Evolutionary conservation across 78 protist species (phyloP), one percentile per base, ranked within the genome.

Genomic region (Pigoraptor vietnamica): DNA sequence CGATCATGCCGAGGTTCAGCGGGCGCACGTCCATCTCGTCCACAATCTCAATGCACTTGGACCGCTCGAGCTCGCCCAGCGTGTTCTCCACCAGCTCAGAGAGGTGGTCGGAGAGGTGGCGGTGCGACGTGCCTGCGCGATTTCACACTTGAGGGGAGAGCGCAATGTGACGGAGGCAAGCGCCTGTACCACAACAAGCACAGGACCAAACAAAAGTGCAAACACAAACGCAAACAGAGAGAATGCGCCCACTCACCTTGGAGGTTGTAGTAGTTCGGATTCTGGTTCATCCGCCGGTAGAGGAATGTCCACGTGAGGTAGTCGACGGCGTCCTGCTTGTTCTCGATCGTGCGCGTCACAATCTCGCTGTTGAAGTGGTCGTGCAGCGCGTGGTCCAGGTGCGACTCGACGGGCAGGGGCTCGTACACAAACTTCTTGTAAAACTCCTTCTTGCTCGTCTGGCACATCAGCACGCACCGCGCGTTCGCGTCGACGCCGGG

Each of bases 401-500:
- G 97, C 23, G 97, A 93, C 94, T 99, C 99, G 81, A 99, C 97
- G 1, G 99, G 99, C 35, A 99, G 92, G 24, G 99, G 98, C 91
- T 98, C 99, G 93, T 97, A 89, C 89, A 99, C 67, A 89, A 98
- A 99, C 94, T 94, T 95, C 86, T 93, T 95, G 95, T 92, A 97
- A 82, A 94, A 96, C 25, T 93, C 98, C 79, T 96, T 96, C 93
- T 97, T 95, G 38, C 97, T 83, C 37, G 95, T 34, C 89, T 97
- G 96, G 94, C 97, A 95, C 36, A 98, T 91, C 23, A 98, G 48
- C 37, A 97, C 92, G 40, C 97, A 95, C n/a, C 88, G 56, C 79
- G 93, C 96, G 2, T 34, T 0, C 33, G 23, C 34, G 40, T 93
- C 97, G 14, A 1, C 40, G 0, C 55, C 39, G 29, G 93, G 95